Base-by-base conservation (phyloP, 2,329 filamentous ascomycete species). In the Colletotrichum sp. region DNA sequence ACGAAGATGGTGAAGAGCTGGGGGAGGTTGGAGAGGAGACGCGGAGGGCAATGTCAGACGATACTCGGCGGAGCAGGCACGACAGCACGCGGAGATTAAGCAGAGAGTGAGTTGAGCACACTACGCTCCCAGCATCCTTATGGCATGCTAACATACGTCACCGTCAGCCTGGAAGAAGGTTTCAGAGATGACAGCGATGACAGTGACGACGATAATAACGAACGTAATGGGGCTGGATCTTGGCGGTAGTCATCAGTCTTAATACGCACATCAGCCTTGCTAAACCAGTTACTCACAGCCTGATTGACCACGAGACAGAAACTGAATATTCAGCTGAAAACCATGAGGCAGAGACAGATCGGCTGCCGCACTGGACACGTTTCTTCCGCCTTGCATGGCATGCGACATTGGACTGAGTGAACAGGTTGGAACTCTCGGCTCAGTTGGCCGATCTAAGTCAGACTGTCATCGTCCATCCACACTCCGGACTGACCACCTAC, bases 1-100 rank as follows among this genome's bases (percentile, higher is more conserved):
- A 89, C 29, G 91, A 90, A 32, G 91, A 93, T n/a, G 93, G 92
- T 57, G 93, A 95, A 80, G 93, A 95, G 83, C 84, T 93, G 13
- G 91, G 90, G 77, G 89, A 92, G 66, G 90, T 94, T 55, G 87
- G 91, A 78, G 87, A 88, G 72, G 84, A 88, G 71, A 85, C 85
- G 65, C 81, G 86, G 81, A 83, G 86, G 76, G 85, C 85, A 65
- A 82, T 88, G 30, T 55, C 69, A 34, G 86, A 85, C 77, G 82
- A 85, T 36, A 81, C 82, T 13, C 83, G 84, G 78, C 65, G 84
- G 84, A 80, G 82, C 71, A 80, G 82, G 63, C 84, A 85, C 62
- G 90, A 92, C 77, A 89, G 88, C 64, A 86, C 89, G 59, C 87
- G 91, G 79, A 89, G 95, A 77, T 81, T 98, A 77, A 96, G 95